Evolutionary conservation across 345 rosid species (phyloP).

Genomic region (Corymbia maculata): DNA sequence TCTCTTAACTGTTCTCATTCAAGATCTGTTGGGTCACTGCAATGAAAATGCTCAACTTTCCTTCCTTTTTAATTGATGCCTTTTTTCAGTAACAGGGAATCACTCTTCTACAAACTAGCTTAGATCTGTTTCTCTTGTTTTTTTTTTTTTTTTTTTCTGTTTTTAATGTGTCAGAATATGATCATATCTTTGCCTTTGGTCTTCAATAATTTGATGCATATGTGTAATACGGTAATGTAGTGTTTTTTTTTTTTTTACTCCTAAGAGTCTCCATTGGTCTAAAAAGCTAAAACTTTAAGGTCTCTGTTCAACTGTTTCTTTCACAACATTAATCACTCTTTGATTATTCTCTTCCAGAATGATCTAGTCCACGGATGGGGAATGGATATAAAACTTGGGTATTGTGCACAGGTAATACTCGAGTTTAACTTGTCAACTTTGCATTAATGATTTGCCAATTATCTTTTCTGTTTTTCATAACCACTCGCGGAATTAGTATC

Average conservation of each 20-base stretch:
- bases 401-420: conserved; percentile 78
- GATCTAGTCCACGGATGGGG: conserved; percentile 99
- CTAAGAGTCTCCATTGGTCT: background rate
- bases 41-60: background rate
- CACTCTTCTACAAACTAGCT: background rate
- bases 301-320: background rate
- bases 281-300: background rate
- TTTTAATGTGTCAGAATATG: background rate
- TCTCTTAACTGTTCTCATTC: background rate
- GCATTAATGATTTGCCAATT: background rate
- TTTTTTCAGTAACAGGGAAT: background rate
- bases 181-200: background rate
- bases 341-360: conserved; percentile 31
- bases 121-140: background rate
- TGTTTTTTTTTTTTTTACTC: background rate
- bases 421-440: background rate
- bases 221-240: background rate
- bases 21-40: background rate
- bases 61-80: background rate
- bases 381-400: conserved; percentile 95
- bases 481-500: background rate
- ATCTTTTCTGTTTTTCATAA: background rate
- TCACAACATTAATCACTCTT: background rate
- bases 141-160: background rate
- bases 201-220: background rate